Evolutionary conservation across 805 yeast species (phyloP).

Genomic region (Candida maris): DNA sequence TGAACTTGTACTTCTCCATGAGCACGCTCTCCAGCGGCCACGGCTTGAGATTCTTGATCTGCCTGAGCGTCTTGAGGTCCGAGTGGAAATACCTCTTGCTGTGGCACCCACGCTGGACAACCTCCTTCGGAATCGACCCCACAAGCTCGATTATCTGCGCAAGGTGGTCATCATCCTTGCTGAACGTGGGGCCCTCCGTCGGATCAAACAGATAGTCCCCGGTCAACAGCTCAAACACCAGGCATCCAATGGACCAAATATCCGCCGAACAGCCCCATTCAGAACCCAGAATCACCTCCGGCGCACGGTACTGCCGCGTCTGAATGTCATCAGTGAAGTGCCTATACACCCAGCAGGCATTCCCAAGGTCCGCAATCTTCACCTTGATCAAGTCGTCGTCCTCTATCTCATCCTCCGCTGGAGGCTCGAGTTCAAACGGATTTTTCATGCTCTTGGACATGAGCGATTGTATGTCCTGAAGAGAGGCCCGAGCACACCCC

Average conservation of each 20-base stretch:
- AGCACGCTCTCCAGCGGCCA: constrained; percentile 87
- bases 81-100: constrained; percentile 37
- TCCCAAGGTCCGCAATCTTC: constrained; percentile 91
- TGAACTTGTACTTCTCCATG: constrained; percentile 77
- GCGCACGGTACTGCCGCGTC: constrained; percentile 89
- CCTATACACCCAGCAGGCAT: constrained; percentile 76
- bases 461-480: constrained; percentile 32
- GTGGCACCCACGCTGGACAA: constrained; percentile 60
- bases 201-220: constrained; percentile 97
- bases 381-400: constrained; percentile 59
- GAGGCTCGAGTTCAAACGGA: constrained; percentile 30
- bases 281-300: constrained; percentile 77
- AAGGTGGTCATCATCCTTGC: constrained; percentile 92
- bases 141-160: constrained; percentile 83
- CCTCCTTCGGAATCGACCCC: constrained; percentile 47
- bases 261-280: constrained; percentile 96
- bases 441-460: constrained; percentile 38
- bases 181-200: constrained; percentile 65
- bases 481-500: constrained; percentile 14
- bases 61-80: constrained; percentile 48
- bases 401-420: constrained; percentile 34
- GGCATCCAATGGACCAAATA: constrained; percentile 93
- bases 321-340: constrained; percentile 89
- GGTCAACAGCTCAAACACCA: constrained; percentile 84
- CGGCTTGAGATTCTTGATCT: constrained; percentile 77